Percentiles rank a stretch among this genome's conserved stretches.
phyloP scores from a whole-genome alignment of 2,329 filamentous ascomycete species.

The Penicillium corylophilum region DNA sequence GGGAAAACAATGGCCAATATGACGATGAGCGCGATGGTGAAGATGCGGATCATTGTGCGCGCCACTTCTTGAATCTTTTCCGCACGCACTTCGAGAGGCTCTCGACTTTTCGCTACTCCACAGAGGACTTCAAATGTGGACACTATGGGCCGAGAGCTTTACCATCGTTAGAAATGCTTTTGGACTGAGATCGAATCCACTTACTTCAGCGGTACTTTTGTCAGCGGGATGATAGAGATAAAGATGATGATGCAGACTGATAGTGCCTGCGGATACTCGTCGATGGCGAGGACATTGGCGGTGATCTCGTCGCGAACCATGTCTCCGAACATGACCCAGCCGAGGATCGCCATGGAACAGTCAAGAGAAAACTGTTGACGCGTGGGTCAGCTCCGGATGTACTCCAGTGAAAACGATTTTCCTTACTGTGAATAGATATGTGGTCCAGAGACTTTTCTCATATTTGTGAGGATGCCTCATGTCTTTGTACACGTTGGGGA shows the following conservation, averaged over 20 bases:
- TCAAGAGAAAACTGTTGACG: slow-evolving; percentile 69
- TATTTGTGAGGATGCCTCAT: slow-evolving; percentile 85
- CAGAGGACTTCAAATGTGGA: slow-evolving; percentile 78
- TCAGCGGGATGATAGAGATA: slow-evolving; percentile 89
- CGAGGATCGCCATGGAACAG: slow-evolving; percentile 74
- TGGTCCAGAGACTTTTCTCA: slow-evolving; percentile 68
- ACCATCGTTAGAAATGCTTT: slow-evolving; percentile 20
- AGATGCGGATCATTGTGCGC: slow-evolving; percentile 63
- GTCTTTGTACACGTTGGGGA: slow-evolving; percentile 80
- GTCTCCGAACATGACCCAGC: slow-evolving; percentile 93
- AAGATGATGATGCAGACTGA: slow-evolving; percentile 81
- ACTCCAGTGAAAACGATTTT: background rate
- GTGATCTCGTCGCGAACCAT: slow-evolving; percentile 86
- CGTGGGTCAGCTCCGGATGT: slow-evolving; percentile 11
- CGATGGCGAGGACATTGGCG: slow-evolving; percentile 75
- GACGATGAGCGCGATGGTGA: slow-evolving; percentile 70
- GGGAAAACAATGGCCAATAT: slow-evolving; percentile 72
- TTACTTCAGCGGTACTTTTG: slow-evolving; percentile 85
- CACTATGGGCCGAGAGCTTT: slow-evolving; percentile 75
- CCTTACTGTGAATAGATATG: slow-evolving; percentile 79
- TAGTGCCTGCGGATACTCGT: slow-evolving; percentile 70
- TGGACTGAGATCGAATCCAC: slow-evolving; percentile 13
- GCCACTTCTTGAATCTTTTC: slow-evolving; percentile 57
- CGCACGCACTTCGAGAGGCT: slow-evolving; percentile 8
- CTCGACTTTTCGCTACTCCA: slow-evolving; percentile 58